Evolutionary conservation across 306 rosid genomes (phyloP), one percentile per base, ranked within the genome.

Genomic region (Vigna reflexopilosa): DNA sequence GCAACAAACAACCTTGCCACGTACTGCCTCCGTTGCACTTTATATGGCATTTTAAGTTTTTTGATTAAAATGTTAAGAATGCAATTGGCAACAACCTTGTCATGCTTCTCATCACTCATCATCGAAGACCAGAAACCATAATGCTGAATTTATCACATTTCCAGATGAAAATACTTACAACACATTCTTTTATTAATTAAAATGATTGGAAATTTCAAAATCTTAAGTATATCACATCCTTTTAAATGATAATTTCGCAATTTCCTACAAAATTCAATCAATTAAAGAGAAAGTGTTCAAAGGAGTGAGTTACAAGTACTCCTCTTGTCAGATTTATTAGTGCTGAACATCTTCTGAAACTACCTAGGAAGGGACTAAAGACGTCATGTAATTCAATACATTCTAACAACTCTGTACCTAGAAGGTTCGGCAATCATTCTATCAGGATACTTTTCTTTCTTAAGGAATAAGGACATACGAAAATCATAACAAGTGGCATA

Each of bases 401-500:
- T 30, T 62, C 45, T 62, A 32, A 62, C 67, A 62, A 42, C 22
- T 62, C 7, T 8, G 9, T 4, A 24, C 48, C 63, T 52, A 28
- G 47, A 52, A 61, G 36, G 34, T 62, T 72, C 51, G n/a, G 19
- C 73, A 73, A 73, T 13, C 16, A 45, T 45, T 44, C 16, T 12
- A 45, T 12, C 61, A 40, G 26, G 30, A 24, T 56, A 36, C 11
- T 49, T 72, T 47, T 14, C 70, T 11, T 47, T 56, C 30, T 54
- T 63, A 64, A n/a, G 36, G n/a, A 17, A 44, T 52, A 64, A 11
- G 49, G n/a, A 13, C 16, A 70, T 34, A 42, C 47, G 19, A 44
- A 70, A 66, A 36, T 74, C 56, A 63, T 28, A 45, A 56, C 19
- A 56, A 47, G 36, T 24, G 59, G 36, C 32, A 73, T 44, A 42